Conservation (phyloP, 2,329 filamentous ascomycete genomes). For the Myriosclerotinia scirpicola region DNA sequence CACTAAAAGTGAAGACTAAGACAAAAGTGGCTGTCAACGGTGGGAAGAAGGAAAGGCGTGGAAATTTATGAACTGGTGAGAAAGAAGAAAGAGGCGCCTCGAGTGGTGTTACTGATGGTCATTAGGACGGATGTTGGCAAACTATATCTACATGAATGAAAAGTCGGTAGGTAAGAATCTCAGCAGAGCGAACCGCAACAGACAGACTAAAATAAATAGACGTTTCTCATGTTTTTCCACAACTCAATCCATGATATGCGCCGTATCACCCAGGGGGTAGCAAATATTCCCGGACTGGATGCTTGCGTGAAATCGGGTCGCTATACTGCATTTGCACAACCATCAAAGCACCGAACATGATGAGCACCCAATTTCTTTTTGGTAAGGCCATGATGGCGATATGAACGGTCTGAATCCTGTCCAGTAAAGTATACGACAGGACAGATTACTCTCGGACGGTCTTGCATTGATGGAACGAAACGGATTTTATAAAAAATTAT, state of each 20-base stretch:
- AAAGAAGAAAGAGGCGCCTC: conserved; percentile 19
- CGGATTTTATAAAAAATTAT: conserved; percentile 17
- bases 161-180: too few relatives aligned
- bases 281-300: conserved; percentile 10
- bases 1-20: background rate
- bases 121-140: too few relatives aligned
- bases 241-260: conserved; percentile 6
- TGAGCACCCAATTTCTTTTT: conserved; percentile 16
- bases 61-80: conserved; percentile 21
- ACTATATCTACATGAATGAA: too few relatives aligned
- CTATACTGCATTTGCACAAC: conserved; percentile 24
- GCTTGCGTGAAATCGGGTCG: conserved; percentile 10
- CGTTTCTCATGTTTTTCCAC: background rate
- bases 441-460: conserved; percentile 17
- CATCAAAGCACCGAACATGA: conserved; percentile 7
- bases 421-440: conserved; percentile 4
- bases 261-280: background rate
- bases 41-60: conserved; percentile 1
- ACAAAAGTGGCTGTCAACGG: conserved; percentile 22
- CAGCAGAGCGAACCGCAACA: too few relatives aligned
- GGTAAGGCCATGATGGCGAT: conserved; percentile 18
- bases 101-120: conserved; percentile 18
- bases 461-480: conserved; percentile 33
- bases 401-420: conserved; percentile 7
- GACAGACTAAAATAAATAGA: background rate